These are phyloP conservation scores for Agrocybe praecox DNA, from an alignment of 768 basidiomycete genomes.

Conservation along the genomic window DNA sequence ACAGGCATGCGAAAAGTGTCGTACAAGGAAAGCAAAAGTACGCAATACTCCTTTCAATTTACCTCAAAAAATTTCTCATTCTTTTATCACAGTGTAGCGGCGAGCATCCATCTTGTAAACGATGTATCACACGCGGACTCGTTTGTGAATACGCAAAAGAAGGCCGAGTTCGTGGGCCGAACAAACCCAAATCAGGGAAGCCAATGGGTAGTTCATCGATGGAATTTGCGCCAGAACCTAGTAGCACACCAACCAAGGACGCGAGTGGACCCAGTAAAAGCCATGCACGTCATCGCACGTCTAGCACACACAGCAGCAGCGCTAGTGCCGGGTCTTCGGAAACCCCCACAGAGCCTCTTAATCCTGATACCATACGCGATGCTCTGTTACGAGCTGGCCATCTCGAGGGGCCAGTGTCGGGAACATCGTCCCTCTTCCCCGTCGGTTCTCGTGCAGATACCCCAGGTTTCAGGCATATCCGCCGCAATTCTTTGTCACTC, in stretches of 20 bases:
- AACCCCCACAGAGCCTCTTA: conserved; percentile 6
- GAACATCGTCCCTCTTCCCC: background rate
- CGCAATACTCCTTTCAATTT: conserved; percentile 17
- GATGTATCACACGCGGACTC: conserved; percentile 61
- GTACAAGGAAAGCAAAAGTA: conserved; percentile 75
- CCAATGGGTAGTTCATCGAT: background rate
- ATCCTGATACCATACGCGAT: background rate
- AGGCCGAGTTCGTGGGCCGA: conserved; percentile 63
- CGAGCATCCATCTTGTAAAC: conserved; percentile 68
- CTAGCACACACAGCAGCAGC: conserved; percentile 20
- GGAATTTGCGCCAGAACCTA: background rate
- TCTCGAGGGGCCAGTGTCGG: background rate
- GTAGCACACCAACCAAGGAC: background rate
- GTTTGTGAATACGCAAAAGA: conserved; percentile 70
- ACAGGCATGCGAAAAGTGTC: conserved; percentile 78
- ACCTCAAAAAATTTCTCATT: background rate
- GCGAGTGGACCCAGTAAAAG: conserved; percentile 1
- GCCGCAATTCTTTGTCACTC: conserved; percentile 21
- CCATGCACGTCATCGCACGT: conserved; percentile 17
- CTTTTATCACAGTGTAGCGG: conserved; percentile 59
- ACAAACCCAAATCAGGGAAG: conserved; percentile 48
- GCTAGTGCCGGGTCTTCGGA: conserved; percentile 22
- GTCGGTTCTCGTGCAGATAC: background rate
- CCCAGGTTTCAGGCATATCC: background rate
- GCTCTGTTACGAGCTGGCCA: background rate